Evolutionary conservation across 1,284 basidiomycete species (phyloP).

Genomic region (Retiboletus fuscus): DNA sequence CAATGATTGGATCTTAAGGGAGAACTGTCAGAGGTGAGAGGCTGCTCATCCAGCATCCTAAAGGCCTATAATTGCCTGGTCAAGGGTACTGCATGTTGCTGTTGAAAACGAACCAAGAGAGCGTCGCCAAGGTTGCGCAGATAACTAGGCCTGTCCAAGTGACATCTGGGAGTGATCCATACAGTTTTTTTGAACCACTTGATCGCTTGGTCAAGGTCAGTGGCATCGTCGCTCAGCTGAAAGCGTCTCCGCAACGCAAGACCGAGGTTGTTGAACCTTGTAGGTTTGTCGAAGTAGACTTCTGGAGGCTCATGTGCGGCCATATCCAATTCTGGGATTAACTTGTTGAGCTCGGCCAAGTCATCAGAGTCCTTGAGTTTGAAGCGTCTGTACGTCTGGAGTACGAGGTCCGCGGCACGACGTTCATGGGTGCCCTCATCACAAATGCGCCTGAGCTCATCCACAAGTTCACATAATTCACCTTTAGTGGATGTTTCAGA

Average conservation of each 20-base stretch:
- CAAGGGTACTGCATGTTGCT: neutral
- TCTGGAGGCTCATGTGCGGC: conserved; percentile 15
- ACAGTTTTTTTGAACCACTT: conserved; percentile 4
- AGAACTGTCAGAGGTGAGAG: no score
- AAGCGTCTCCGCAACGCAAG: conserved; percentile 21
- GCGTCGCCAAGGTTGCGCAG: conserved; percentile 7
- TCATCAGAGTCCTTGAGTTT: neutral
- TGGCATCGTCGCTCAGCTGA: neutral
- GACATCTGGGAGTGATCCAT: neutral
- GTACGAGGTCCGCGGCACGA: conserved; percentile 17
- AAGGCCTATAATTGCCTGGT: neutral
- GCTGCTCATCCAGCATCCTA: no score
- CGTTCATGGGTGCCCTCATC: conserved; percentile 6
- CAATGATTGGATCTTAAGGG: no score
- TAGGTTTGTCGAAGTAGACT: neutral
- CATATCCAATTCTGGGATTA: conserved; percentile 7
- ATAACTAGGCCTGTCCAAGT: conserved; percentile 12
- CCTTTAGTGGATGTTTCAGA: neutral
- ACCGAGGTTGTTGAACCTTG: conserved; percentile 20
- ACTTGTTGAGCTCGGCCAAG: conserved; percentile 8
- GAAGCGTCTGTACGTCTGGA: conserved; percentile 12
- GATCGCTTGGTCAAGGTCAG: conserved; percentile 22
- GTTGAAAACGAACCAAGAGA: conserved; percentile 6
- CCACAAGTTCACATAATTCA: neutral
- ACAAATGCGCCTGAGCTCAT: conserved; percentile 2